A percentile compares a stretch with the other conserved stretches of the same genome.
Conservation (phyloP, 2,329 filamentous ascomycete genomes). For the Tothia fuscella region DNA sequence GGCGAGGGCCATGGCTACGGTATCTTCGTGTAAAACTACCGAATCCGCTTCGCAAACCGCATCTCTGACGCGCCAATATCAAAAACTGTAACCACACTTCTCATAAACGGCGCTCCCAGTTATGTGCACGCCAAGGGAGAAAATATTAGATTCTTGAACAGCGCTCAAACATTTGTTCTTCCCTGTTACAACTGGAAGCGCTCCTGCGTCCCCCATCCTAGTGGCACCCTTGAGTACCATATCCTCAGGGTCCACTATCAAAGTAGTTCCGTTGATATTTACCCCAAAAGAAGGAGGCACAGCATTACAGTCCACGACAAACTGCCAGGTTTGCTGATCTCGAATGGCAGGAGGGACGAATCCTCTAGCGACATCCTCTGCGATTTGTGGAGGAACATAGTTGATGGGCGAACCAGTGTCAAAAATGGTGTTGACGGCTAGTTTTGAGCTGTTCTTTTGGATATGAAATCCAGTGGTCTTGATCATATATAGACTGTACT, state of each 20-base stretch:
- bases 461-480: constrained; percentile 1
- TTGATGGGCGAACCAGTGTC: constrained; percentile 9
- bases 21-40: too few relatives aligned
- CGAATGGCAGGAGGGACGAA: constrained; percentile 4
- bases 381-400: constrained; percentile 9
- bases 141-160: background rate
- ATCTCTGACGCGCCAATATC: constrained; percentile 36
- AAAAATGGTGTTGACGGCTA: constrained; percentile 1
- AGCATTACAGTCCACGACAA: constrained; percentile 7
- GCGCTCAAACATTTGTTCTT: background rate
- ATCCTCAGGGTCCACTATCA: constrained; percentile 5
- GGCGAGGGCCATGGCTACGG: too few relatives aligned
- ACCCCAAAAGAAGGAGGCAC: constrained; percentile 7
- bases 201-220: too few relatives aligned
- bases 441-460: background rate
- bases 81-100: constrained; percentile 40
- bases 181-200: too few relatives aligned
- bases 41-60: constrained; percentile 22
- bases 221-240: constrained; percentile 6
- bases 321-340: background rate
- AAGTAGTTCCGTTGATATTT: constrained; percentile 1
- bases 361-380: background rate
- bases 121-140: constrained; percentile 27
- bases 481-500: constrained; percentile 5
- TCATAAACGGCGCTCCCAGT: constrained; percentile 40